Conservation (phyloP, 805 yeast species). For the Sungouiozyma ichnusensis region DNA sequence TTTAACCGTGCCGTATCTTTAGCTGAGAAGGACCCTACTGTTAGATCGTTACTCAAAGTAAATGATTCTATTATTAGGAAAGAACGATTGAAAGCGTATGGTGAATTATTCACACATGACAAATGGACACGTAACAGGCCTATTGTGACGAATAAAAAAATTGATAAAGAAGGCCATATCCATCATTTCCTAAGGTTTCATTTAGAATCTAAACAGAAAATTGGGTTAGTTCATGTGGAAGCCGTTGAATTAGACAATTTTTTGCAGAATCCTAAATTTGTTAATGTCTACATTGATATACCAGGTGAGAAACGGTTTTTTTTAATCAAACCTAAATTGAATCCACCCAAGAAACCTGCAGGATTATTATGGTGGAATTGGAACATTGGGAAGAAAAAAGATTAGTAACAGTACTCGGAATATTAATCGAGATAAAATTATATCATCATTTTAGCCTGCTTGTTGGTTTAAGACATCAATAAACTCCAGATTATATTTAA, state of each 20-base stretch:
- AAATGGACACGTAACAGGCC: slow-evolving; percentile 88
- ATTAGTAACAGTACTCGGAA: slow-evolving; percentile 19
- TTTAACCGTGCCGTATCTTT: slow-evolving; percentile 77
- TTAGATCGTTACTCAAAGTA: slow-evolving; percentile 48
- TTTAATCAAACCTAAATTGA: slow-evolving; percentile 52
- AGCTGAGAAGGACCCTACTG: slow-evolving; percentile 56
- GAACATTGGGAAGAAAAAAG: slow-evolving; percentile 75
- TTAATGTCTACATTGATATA: slow-evolving; percentile 66
- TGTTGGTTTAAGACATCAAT: not conserved
- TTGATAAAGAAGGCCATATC: slow-evolving; percentile 68
- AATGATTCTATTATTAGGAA: slow-evolving; percentile 32
- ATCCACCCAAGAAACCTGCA: slow-evolving; percentile 34
- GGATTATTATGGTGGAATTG: slow-evolving; percentile 60
- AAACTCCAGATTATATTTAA: not conserved
- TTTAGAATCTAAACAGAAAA: slow-evolving; percentile 57
- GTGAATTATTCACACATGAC: slow-evolving; percentile 54
- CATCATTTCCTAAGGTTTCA: slow-evolving; percentile 78
- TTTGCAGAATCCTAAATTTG: slow-evolving; percentile 50
- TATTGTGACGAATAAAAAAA: slow-evolving; percentile 48
- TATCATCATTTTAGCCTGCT: not conserved
- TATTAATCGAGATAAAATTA: too few species aligned
- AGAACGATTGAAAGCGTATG: slow-evolving; percentile 69
- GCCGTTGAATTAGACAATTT: slow-evolving; percentile 55
- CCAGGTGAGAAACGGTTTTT: slow-evolving; percentile 61
- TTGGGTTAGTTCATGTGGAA: slow-evolving; percentile 70